Conservation (phyloP, 148 eudicot species). For the Dysphania ambrosioides region DNA sequence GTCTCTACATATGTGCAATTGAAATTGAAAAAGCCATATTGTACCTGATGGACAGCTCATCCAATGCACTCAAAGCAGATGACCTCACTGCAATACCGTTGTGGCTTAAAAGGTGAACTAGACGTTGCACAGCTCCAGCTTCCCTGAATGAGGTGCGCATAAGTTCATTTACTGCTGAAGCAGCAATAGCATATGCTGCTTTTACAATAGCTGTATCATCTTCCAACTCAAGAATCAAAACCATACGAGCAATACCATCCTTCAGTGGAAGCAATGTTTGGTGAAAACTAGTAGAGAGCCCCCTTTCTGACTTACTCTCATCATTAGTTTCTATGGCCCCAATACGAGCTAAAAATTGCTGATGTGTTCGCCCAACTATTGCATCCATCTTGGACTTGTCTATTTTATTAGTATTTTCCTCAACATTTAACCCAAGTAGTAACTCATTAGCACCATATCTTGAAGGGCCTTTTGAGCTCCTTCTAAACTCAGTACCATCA, state of each 20-base stretch:
- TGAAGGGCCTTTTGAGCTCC: constrained; percentile 49
- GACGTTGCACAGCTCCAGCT: constrained; percentile 71
- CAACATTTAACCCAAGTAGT: constrained; percentile 59
- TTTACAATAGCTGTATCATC: constrained; percentile 66
- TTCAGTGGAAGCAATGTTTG: constrained; percentile 66
- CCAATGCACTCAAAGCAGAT: constrained; percentile 59
- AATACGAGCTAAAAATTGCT: constrained; percentile 79
- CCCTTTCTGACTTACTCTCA: constrained; percentile 32
- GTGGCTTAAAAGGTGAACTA: constrained; percentile 49
- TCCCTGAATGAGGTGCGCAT: constrained; percentile 65
- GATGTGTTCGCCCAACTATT: constrained; percentile 62
- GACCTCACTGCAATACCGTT: constrained; percentile 39
- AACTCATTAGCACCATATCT: constrained; percentile 71
- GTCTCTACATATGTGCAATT: too few species aligned
- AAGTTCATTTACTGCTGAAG: constrained; percentile 55
- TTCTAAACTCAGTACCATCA: constrained; percentile 71
- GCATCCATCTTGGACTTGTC: constrained; percentile 67
- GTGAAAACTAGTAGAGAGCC: constrained; percentile 28
- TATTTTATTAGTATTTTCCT: constrained; percentile 42
- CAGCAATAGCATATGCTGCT: constrained; percentile 76
- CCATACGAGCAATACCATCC: constrained; percentile 88
- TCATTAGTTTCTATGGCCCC: constrained; percentile 73
- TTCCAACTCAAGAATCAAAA: constrained; percentile 75
- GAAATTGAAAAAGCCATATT: neutral
- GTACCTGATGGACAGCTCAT: constrained; percentile 73